Base-by-base conservation (phyloP, 495 filamentous ascomycete species). In the Neurospora sp. region DNA sequence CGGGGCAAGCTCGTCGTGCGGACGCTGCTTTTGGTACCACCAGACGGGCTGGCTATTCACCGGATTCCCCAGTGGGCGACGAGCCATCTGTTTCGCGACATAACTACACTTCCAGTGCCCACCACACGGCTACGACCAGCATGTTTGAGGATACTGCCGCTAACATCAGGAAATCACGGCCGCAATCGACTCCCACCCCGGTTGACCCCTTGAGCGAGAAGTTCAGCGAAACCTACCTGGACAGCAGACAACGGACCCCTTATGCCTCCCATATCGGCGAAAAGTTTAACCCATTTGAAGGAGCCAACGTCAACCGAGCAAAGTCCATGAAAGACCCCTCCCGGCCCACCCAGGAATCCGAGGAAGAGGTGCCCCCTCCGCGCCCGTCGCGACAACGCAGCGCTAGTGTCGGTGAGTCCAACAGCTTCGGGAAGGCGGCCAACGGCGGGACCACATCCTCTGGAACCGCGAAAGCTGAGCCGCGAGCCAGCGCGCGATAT, bases 241-340 rank as follows among this genome's bases (percentile, higher is more conserved):
- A 88, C 72, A 82, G 79, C 23, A 86, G 92, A 11, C 81, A 86
- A 35, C 89, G 92, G 72, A 92, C 90, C 9, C 89, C 90, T 0
- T 96, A 97, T 78, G 86, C 89, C 42, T 88, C 86, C 4, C 81
- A 87, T 39, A 88, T 89, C 70, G 92, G 92, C 18, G 93, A 96
- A 78, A 92, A 87, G 83, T 91, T 89, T 0, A 85, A 86, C 66
- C 81, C 85, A 0, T 86, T 86, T 59, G 86, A 86, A 62, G 81
- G 78, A 12, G 78, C 75, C 71, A 79, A 74, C 62, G 59, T 85
- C 18, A 79, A 78, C 72, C 78, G 84, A 16, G 81, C 83, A 12
- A 85, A 81, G 76, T 84, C 81, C 75, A 82, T 76, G 69, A 77
- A 77, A 20, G 79, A 81, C 16, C 71, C 71, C 46, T 73, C 71